A percentile compares a stretch with the other conserved stretches of the same genome.
phyloP scores from a whole-genome alignment of 306 rosid genomes.

The Abrus pulchellus region DNA sequence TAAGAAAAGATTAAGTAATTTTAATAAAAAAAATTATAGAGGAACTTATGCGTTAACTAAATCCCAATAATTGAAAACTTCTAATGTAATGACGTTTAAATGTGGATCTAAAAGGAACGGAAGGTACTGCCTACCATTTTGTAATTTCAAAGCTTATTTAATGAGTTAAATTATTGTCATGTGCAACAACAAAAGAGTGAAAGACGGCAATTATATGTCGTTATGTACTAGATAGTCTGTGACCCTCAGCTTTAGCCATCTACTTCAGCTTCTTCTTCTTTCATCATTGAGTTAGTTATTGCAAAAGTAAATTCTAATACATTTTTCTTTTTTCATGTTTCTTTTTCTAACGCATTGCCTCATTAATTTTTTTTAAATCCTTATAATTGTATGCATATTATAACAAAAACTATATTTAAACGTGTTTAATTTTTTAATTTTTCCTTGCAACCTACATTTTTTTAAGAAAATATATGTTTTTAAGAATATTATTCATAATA shows the following conservation, averaged over 20 bases:
- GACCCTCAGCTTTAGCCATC: not conserved
- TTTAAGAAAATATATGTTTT: too few species aligned
- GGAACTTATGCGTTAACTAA: conserved; percentile 6
- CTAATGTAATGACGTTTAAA: not conserved
- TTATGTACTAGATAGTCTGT: not conserved
- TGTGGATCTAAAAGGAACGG: not conserved
- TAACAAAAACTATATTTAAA: not conserved
- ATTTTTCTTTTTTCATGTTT: not conserved
- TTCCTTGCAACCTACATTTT: too few species aligned
- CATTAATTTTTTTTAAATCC: too few species aligned
- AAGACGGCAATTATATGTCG: not conserved
- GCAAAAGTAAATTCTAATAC: not conserved
- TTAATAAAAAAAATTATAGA: too few species aligned
- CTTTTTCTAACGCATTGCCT: not conserved
- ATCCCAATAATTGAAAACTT: conserved; percentile 15
- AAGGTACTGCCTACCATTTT: not conserved
- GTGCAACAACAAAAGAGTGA: conserved; percentile 6
- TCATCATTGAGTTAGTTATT: not conserved
- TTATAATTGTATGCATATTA: too few species aligned
- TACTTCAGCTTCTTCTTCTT: too few species aligned
- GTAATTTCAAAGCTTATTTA: conserved; percentile 36
- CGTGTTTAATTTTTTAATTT: not conserved
- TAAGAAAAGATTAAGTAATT: too few species aligned
- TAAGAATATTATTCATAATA: too few species aligned
- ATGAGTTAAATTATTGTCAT: conserved; percentile 37